phyloP scores from a whole-genome alignment of 2,329 filamentous ascomycete genomes.

The Talaromyces sp. region DNA sequence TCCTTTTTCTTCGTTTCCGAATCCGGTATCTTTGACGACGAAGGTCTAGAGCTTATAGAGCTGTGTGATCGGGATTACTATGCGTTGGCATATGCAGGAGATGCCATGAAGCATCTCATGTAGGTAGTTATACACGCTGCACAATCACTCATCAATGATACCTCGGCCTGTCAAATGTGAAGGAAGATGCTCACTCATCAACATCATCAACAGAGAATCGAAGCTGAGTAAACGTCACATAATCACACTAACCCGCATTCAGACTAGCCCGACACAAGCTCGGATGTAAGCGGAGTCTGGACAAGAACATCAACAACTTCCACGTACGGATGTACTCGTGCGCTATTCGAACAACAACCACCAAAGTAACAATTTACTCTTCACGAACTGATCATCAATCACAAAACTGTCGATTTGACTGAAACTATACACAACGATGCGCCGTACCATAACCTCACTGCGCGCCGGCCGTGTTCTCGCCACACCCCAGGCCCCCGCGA shows the following conservation, averaged over 20 bases:
- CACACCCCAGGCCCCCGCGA: conserved; percentile 21
- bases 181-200: neutral
- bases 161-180: neutral
- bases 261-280: neutral
- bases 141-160: neutral
- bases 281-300: conserved; percentile 5
- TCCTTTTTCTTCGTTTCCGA: neutral
- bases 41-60: neutral
- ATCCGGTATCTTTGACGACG: neutral
- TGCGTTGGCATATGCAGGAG: neutral
- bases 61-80: neutral
- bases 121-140: neutral
- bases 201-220: neutral
- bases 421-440: neutral
- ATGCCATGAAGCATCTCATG: neutral
- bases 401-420: neutral
- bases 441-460: neutral
- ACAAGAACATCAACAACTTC: neutral
- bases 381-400: neutral
- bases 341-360: neutral
- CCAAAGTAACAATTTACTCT: neutral
- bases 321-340: neutral
- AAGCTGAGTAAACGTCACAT: neutral
- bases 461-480: conserved; percentile 26
- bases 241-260: neutral